Evolutionary conservation across 352 stramenopile genomes (phyloP).

Genomic region (Phytophthora citricola): DNA sequence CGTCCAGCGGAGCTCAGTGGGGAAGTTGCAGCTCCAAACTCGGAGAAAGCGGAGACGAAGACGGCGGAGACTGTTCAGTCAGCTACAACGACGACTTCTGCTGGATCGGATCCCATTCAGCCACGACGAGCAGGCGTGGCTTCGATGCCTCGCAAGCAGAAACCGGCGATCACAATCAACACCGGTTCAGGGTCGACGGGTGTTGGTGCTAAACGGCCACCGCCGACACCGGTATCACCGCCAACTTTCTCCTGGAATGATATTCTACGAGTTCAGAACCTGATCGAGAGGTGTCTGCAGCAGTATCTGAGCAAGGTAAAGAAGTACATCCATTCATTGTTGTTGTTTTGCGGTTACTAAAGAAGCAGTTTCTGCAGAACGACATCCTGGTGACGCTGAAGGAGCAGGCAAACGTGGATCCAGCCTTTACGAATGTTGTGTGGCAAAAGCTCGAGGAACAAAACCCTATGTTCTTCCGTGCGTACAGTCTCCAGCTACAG

Average conservation of each 20-base stretch:
- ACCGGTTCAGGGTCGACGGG: conserved; percentile 22
- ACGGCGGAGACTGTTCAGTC: conserved; percentile 11
- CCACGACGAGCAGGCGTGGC: conserved; percentile 23
- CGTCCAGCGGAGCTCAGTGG: conserved; percentile 31
- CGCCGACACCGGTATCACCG: conserved; percentile 29
- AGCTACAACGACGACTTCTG: not conserved
- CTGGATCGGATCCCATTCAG: conserved; percentile 1
- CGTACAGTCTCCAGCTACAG: conserved; percentile 85
- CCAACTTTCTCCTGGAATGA: conserved; percentile 88
- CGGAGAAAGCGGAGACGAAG: conserved; percentile 18
- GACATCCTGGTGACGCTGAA: conserved; percentile 72
- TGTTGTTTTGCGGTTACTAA: conserved; percentile 1
- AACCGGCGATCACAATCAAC: conserved; percentile 48
- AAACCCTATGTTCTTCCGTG: conserved; percentile 90
- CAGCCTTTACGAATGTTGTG: conserved; percentile 83
- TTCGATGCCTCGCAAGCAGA: conserved; percentile 31
- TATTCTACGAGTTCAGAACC: conserved; percentile 89
- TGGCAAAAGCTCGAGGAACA: conserved; percentile 94
- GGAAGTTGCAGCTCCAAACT: conserved; percentile 3
- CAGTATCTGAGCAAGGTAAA: conserved; percentile 91
- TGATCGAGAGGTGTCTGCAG: conserved; percentile 91
- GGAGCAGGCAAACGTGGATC: conserved; percentile 84
- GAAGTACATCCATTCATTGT: not conserved
- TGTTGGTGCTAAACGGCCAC: conserved; percentile 35
- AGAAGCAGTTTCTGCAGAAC: conserved; percentile 30